phyloP scores from a whole-genome alignment of 805 yeast species.

The Kluyveromyces nonfermentans region DNA sequence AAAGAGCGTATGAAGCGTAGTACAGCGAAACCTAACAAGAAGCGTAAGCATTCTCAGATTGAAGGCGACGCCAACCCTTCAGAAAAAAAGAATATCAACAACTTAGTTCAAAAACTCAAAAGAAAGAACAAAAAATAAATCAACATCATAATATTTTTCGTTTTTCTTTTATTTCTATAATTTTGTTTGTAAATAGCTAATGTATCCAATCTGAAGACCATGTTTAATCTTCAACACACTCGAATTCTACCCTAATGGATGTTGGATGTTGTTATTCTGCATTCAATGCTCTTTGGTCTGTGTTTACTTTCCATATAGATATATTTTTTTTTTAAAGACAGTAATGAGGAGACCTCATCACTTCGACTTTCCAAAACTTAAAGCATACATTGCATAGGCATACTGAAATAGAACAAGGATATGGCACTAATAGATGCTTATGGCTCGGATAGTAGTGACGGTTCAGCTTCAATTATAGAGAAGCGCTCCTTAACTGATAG shows the following conservation, averaged over 20 bases:
- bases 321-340: no score
- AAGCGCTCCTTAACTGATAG: constrained; percentile 7
- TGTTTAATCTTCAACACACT: no score
- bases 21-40: constrained; percentile 14
- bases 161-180: not conserved
- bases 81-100: constrained; percentile 6
- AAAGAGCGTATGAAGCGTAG: constrained; percentile 59
- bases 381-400: not conserved
- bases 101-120: constrained; percentile 44
- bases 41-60: constrained; percentile 13
- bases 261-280: no score
- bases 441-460: constrained; percentile 1
- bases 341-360: not conserved
- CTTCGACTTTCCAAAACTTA: no score
- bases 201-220: no score
- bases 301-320: no score
- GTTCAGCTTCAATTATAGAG: not conserved
- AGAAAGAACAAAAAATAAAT: constrained; percentile 28
- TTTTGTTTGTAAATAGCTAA: no score
- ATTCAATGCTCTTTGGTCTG: no score
- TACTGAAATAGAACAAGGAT: not conserved
- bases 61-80: constrained; percentile 4
- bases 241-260: no score
- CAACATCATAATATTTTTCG: constrained; percentile 7
- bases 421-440: constrained; percentile 18